Conservation (phyloP, 345 rosid species). For the Citrus hindsii region DNA sequence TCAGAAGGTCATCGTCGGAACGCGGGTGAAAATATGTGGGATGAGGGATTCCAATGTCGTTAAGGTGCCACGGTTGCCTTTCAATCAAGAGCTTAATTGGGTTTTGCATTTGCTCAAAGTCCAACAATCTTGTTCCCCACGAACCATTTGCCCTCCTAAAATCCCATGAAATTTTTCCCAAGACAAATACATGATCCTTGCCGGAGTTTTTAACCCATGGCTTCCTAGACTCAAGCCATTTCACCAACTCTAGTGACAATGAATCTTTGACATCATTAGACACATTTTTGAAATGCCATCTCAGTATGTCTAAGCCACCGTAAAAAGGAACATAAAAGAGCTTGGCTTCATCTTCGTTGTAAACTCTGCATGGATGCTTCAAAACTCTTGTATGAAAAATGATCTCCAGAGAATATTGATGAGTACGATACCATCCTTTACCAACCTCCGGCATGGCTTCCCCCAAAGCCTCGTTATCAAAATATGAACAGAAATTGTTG, state of each 20-base stretch:
- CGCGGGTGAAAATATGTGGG: constrained; percentile 82
- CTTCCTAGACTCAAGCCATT: constrained; percentile 60
- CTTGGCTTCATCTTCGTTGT: constrained; percentile 55
- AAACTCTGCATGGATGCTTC: constrained; percentile 83
- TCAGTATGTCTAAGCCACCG: constrained; percentile 73
- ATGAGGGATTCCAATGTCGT: constrained; percentile 79
- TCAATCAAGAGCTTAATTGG: constrained; percentile 79
- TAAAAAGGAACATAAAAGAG: constrained; percentile 81
- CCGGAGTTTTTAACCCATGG: constrained; percentile 59
- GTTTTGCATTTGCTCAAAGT: constrained; percentile 70
- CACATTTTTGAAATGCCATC: constrained; percentile 93
- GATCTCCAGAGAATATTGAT: constrained; percentile 75
- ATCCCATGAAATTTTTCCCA: constrained; percentile 90
- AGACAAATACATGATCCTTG: constrained; percentile 82
- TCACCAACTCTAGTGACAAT: constrained; percentile 49
- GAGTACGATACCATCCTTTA: constrained; percentile 59
- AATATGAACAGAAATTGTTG: constrained; percentile 44
- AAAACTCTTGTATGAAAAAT: constrained; percentile 67
- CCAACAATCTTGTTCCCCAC: constrained; percentile 76
- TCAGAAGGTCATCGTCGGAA: constrained; percentile 53
- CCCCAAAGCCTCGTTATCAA: constrained; percentile 59
- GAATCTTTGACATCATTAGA: constrained; percentile 63
- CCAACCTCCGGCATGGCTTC: constrained; percentile 60
- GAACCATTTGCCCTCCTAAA: constrained; percentile 58
- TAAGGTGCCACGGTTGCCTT: constrained; percentile 80